A percentile compares a stretch with the other conserved stretches of the same genome.
These are phyloP conservation scores for Fusarium fujikuroi DNA, from an alignment of 2,329 filamentous ascomycete genomes.

Conservation along the genomic window DNA sequence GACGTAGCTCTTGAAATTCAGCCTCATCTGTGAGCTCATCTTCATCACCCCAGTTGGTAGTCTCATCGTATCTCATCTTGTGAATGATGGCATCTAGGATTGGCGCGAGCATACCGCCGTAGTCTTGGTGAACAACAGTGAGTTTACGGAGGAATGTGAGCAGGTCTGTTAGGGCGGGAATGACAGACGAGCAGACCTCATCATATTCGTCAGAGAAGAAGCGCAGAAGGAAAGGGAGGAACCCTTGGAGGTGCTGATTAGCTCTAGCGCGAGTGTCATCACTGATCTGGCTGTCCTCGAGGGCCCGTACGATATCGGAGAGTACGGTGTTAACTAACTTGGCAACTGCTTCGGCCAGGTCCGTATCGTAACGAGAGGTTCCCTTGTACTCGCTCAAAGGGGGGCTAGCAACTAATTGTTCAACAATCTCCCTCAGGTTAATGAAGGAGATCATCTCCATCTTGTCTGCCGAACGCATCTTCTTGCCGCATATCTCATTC, in stretches of 20 bases:
- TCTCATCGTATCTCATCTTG: slow-evolving; percentile 99
- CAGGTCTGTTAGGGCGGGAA: slow-evolving; percentile 91
- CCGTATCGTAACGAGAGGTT: slow-evolving; percentile 90
- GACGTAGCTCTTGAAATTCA: slow-evolving; percentile 94
- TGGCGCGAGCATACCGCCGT: slow-evolving; percentile 84
- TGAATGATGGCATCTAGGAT: slow-evolving; percentile 91
- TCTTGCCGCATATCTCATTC: slow-evolving; percentile 96
- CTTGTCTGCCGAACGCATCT: slow-evolving; percentile 95
- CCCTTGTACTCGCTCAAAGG: slow-evolving; percentile 81
- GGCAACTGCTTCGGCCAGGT: slow-evolving; percentile 93
- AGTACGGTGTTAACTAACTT: slow-evolving; percentile 94
- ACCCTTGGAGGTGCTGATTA: slow-evolving; percentile 82
- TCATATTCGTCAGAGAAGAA: slow-evolving; percentile 99
- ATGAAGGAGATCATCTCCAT: slow-evolving; percentile 92
- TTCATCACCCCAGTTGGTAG: slow-evolving; percentile 90
- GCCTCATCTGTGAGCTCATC: slow-evolving; percentile 97
- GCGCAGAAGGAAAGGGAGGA: slow-evolving; percentile 86
- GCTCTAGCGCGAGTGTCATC: slow-evolving; percentile 77
- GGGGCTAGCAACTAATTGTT: slow-evolving; percentile 85
- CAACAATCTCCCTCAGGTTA: slow-evolving; percentile 85
- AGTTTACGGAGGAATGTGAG: slow-evolving; percentile 90
- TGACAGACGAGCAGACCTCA: slow-evolving; percentile 95
- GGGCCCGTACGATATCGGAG: slow-evolving; percentile 84
- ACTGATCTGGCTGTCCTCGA: slow-evolving; percentile 74
- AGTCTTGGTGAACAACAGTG: slow-evolving; percentile 75